Conservation (phyloP, 768 basidiomycete species). For the Trametes cubensis region DNA sequence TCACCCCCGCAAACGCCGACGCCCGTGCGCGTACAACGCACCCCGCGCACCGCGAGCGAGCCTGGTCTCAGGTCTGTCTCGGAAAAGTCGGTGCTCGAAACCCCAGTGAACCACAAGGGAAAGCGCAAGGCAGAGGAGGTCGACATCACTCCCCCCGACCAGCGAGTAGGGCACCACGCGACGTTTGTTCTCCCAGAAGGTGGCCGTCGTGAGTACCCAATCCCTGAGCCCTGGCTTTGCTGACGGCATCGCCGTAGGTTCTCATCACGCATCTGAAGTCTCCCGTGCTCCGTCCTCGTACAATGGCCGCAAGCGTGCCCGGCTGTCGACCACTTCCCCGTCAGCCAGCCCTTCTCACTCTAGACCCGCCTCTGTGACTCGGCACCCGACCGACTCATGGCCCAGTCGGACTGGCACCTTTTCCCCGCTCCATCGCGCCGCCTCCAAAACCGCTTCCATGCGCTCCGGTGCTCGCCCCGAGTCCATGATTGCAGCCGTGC, state of each 20-base stretch:
- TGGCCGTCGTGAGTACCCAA: slow-evolving; percentile 55
- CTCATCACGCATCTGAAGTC: slow-evolving; percentile 37
- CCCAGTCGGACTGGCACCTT: slow-evolving; percentile 15
- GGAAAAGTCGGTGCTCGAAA: slow-evolving; percentile 31
- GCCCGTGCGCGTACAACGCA: slow-evolving; percentile 17
- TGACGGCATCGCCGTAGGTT: slow-evolving; percentile 24
- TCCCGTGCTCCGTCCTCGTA: slow-evolving; percentile 73
- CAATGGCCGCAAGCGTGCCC: slow-evolving; percentile 65
- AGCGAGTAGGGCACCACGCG: slow-evolving; percentile 51
- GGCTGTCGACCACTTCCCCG: slow-evolving; percentile 49
- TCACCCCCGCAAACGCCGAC: slow-evolving; percentile 1
- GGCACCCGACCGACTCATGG: slow-evolving; percentile 36
- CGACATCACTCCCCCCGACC: slow-evolving; percentile 70
- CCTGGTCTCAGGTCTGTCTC: slow-evolving; percentile 27
- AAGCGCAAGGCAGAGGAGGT: slow-evolving; percentile 78
- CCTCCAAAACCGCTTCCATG: slow-evolving; percentile 21
- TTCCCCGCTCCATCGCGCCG: slow-evolving; percentile 15
- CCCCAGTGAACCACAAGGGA: slow-evolving; percentile 44
- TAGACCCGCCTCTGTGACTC: slow-evolving; percentile 43
- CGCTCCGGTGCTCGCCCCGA: slow-evolving; percentile 18
- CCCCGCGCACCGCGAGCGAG: slow-evolving; percentile 31
- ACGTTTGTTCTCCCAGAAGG: slow-evolving; percentile 63
- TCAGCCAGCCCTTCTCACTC: slow-evolving; percentile 38
- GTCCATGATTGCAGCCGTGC: slow-evolving; percentile 6
- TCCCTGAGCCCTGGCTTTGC: slow-evolving; percentile 13